A percentile compares a stretch with the other conserved stretches of the same genome.
phyloP scores from a whole-genome alignment of 2,329 filamentous ascomycete species.

The Phoma herbarum region DNA sequence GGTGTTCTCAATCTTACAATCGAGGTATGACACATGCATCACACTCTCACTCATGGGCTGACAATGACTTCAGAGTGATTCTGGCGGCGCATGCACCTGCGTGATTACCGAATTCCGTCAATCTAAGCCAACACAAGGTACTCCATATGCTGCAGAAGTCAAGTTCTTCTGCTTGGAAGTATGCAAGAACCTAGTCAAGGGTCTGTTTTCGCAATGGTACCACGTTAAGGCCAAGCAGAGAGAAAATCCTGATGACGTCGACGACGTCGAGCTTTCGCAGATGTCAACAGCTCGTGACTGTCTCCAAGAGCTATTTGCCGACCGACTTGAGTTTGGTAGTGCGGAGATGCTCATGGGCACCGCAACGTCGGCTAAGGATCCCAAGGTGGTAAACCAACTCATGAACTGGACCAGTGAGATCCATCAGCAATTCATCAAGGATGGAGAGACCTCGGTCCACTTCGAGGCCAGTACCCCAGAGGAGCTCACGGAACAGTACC shows the following conservation, averaged over 20 bases:
- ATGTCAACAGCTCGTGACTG: neutral
- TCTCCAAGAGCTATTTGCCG: neutral
- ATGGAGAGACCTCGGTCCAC: neutral
- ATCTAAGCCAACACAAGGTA: neutral
- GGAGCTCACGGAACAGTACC: neutral
- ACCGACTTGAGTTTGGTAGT: neutral
- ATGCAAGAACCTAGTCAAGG: neutral
- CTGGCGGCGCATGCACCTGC: neutral
- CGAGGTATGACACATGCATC: neutral
- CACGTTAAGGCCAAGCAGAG: neutral
- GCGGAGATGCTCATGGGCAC: neutral
- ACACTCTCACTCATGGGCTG: neutral
- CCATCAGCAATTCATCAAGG: neutral
- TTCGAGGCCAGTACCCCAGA: neutral
- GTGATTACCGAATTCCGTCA: neutral
- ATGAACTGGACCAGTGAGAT: neutral
- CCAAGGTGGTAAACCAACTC: neutral
- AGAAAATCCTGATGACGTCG: neutral
- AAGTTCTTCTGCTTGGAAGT: neutral
- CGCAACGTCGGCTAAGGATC: neutral
- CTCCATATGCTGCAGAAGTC: neutral
- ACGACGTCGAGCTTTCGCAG: neutral
- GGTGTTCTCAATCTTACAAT: neutral
- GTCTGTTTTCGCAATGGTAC: neutral
- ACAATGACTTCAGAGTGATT: neutral